Evolutionary conservation across 139 green algal genomes (phyloP), one percentile per base, ranked within the genome.

Genomic region (Bryopsis sp.): DNA sequence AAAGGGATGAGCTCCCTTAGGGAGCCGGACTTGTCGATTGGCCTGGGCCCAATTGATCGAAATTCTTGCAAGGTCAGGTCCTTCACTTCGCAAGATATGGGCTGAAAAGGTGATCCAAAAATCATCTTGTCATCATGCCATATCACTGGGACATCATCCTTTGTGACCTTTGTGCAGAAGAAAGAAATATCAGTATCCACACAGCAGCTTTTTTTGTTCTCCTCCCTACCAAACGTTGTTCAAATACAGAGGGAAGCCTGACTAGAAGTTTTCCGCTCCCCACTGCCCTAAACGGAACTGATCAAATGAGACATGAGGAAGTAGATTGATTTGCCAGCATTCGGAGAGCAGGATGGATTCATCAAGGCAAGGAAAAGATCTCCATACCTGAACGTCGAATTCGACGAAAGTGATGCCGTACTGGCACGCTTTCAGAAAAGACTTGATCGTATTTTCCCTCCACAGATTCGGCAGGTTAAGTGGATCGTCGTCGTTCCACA

Each of bases 121-220:
- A 84, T 68, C 2, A 94, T 71, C 24, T 76, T 65, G 72, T 95
- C 79, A 74, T 96, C 90, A 66, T 96, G 90, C 82, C 84, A 94
- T 2, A 94, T 72, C 1, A 95, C 82, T 0, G 86, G 81, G 5
- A 90, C 72, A 47, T 79, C 79, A 64, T 96, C 88, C 15, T 28
- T 7, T 0, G 87, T 94, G 3, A 90, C 82, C 72, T 86, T 66
- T 5, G 43, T 15, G n/a, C 26, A 6, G 28, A 50, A 26, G 19
- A 11, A 39, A 79, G 32, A 34, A 5, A 5, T 7, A 60, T 61
- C 26, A 73, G 37, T 24, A 15, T 26, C 61, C n/a, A n/a, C n/a
- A n/a, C n/a, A n/a, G n/a, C n/a, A n/a, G n/a, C n/a, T n/a, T n/a
- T n/a, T n/a, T n/a, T n/a, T n/a, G n/a, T n/a, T n/a, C n/a, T n/a